These are phyloP conservation scores for Austroboletus novae-zelandiae DNA, from an alignment of 1,284 basidiomycete species.

Conservation along the genomic window DNA sequence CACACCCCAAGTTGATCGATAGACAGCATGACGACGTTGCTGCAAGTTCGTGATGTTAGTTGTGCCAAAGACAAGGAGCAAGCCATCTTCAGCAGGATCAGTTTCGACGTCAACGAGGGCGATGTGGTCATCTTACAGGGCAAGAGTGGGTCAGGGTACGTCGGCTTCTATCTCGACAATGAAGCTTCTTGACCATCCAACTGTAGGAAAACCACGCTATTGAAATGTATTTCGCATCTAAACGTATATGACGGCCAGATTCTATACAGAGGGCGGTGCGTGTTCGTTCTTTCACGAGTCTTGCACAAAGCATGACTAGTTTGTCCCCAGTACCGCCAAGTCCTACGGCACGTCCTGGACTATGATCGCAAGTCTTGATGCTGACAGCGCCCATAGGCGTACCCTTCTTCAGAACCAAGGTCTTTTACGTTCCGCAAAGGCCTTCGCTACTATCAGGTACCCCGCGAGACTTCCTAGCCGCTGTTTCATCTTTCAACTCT, in stretches of 20 bases:
- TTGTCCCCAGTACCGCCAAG: slow-evolving; percentile 45
- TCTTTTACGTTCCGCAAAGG: slow-evolving; percentile 84
- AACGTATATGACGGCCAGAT: slow-evolving; percentile 69
- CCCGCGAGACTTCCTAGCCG: slow-evolving; percentile 67
- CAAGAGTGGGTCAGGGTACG: slow-evolving; percentile 67
- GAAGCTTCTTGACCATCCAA: slow-evolving; percentile 1
- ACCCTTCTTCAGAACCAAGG: slow-evolving; percentile 70
- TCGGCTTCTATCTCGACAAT: background rate
- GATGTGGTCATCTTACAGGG: slow-evolving; percentile 76
- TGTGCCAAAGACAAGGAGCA: slow-evolving; percentile 28
- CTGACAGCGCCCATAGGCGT: slow-evolving; percentile 49
- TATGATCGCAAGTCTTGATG: background rate
- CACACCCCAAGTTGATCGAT: too few species aligned
- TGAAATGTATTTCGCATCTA: slow-evolving; percentile 82
- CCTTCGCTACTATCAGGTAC: slow-evolving; percentile 80
- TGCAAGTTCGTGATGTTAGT: slow-evolving; percentile 25
- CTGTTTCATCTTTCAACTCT: slow-evolving; percentile 56
- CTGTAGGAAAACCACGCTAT: slow-evolving; percentile 69
- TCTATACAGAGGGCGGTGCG: slow-evolving; percentile 62
- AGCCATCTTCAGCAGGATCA: slow-evolving; percentile 53
- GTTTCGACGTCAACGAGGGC: slow-evolving; percentile 60
- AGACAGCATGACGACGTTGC: slow-evolving; percentile 16
- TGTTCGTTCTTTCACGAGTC: background rate
- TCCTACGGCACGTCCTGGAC: slow-evolving; percentile 46
- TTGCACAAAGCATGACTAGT: slow-evolving; percentile 1